A percentile compares a stretch with the other conserved stretches of the same genome.
Conservation (phyloP, 441 rosid species). For the Monsonia emarginata region DNA sequence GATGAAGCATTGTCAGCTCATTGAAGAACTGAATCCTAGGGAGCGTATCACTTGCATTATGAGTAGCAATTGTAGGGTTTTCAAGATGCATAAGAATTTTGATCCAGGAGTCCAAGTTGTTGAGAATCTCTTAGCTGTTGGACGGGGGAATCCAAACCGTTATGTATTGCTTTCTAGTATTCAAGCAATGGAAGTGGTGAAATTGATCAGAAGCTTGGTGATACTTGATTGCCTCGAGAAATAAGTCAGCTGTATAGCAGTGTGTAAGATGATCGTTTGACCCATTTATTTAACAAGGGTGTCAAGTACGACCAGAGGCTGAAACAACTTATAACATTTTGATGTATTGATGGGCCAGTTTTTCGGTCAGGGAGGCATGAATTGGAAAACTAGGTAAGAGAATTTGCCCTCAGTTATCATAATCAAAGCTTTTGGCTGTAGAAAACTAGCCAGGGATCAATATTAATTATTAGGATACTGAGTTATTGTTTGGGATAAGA, state of each 20-base stretch:
- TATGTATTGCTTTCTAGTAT: slow-evolving; percentile 47
- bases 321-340: not conserved
- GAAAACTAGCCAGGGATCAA: not conserved
- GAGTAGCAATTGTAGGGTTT: slow-evolving; percentile 96
- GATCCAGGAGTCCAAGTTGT: slow-evolving; percentile 66
- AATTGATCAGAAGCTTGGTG: not conserved
- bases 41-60: slow-evolving; percentile 55
- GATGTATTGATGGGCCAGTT: not conserved
- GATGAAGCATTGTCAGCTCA: slow-evolving; percentile 61
- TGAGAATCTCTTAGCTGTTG: slow-evolving; percentile 51
- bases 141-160: slow-evolving; percentile 76
- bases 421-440: not conserved
- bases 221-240: not conserved
- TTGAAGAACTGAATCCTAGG: slow-evolving; percentile 32
- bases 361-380: not conserved
- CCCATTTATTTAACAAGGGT: not conserved
- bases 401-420: not conserved
- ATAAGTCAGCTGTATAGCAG: not conserved
- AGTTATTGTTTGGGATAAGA: not conserved
- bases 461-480: not conserved
- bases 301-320: not conserved
- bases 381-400: not conserved
- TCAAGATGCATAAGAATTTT: slow-evolving; percentile 79
- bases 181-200: not conserved
- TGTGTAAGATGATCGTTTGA: not conserved